Base-by-base conservation (phyloP, 1,284 basidiomycete species). In the Acaromyces ingoldii region DNA sequence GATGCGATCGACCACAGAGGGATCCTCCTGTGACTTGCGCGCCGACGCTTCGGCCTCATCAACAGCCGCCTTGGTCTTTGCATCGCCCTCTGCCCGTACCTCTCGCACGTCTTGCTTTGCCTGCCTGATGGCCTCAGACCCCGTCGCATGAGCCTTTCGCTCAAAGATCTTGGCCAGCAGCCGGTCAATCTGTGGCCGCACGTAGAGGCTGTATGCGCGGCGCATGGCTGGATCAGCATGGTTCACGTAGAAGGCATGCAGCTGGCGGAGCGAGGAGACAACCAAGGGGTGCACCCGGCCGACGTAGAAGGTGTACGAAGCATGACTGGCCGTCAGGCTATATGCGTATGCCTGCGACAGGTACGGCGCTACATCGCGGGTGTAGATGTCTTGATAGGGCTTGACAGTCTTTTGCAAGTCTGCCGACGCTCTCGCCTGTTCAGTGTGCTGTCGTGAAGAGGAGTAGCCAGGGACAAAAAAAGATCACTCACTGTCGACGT, bases 311-410 rank as follows among this genome's bases (percentile, higher is more conserved):
- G 55, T 33, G n/a, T 63, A 63, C 34, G 65, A 55, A 29, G 53
- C 48, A 9, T 60, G 51, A 24, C 53, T 55, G 7, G 60, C 58
- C 7, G 58, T 55, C 7, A 62, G 31, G 49, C 63, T 57, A 49
- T 64, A 58, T 29, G 49, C 52, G 29, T 60, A 60, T 3, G 62
- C 69, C 36, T 55, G 48, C 25, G 58, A 41, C 11, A 73, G 53
- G 39, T 73, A 63, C n/a, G 72, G 71, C 31, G 62, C 60, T n/a
- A 74, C 58, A 31, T 74, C 72, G 42, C 70, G 63, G n/a, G 58
- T 40, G 53, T 72, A 72, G 36, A 71, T 63, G 51, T 67, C 62
- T 26, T 60, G 60, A 55, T 73, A 73, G 0, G 71, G 71, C 57
- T 67, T 63, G 51, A 68, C 42, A 3, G 60, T 43, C 38, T 57